Base-by-base conservation (phyloP, 192 early-diverging fungal genomes). In the Umbelopsis vinacea region DNA sequence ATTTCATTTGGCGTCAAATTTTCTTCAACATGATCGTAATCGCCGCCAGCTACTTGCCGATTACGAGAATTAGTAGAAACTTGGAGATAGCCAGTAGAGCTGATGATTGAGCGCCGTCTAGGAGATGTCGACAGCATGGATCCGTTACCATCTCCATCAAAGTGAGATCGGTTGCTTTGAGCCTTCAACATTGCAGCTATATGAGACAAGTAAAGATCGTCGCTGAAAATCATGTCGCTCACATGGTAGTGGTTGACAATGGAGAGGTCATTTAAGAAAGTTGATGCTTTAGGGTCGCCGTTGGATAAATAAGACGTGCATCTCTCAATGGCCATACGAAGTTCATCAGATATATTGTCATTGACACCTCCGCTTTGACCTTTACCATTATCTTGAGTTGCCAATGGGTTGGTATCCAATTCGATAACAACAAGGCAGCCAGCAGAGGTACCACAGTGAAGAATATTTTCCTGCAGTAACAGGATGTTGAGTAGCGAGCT, bases 131-230 rank as follows among this genome's bases (percentile, higher is more conserved):
- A 48, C 33, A 52, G 22, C 7, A 33, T 17, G 1, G 74, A 46
- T 63, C 48, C 38, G 2, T 46, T 50, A 0, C n/a, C 48, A 19
- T 70, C 50, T 2, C 29, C 29, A 12, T 21, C 12, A 38, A 63
- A 37, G 14, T 35, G 57, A 6, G 57, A 63, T 37, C 57, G 23
- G 33, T 63, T 63, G 57, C 57, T 63, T 63, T 63, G 57, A 19
- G 57, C 26, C 19, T 81, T 81, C 54, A 85, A 78, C 52, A 85
- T 66, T 4, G 84, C 81, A 1, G 78, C 75, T 29, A 89, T 60
- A 76, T 89, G 85, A 19, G 76, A 72, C 66, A 86, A 75, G 29
- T 87, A 89, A 4, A 67, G 67, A 26, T 82, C 80, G 57, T 78
- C 79, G 15, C 76, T 80, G 3, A 84, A 26, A 45, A 87, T 50